These are phyloP conservation scores for Emergomyces pasteurianus DNA, from an alignment of 2,329 filamentous ascomycete species.

Conservation along the genomic window DNA sequence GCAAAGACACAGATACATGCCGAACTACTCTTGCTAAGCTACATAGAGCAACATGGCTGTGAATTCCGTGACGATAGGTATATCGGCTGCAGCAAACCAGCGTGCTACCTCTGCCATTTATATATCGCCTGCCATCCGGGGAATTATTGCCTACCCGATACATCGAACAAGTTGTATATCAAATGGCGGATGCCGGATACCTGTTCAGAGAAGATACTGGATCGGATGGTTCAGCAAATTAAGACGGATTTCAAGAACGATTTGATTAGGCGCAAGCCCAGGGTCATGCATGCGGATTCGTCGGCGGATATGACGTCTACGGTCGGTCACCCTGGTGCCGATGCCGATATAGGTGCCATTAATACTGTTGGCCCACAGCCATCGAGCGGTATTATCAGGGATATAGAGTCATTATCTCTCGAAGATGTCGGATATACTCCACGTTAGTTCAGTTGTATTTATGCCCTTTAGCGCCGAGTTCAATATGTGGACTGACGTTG, in stretches of 20 bases:
- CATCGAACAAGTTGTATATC: background rate
- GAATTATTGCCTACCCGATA: background rate
- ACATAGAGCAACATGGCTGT: background rate
- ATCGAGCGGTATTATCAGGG: background rate
- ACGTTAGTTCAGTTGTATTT: background rate
- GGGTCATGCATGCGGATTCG: background rate
- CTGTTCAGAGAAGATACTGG: background rate
- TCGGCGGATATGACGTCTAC: slow-evolving; percentile 1
- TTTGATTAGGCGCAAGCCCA: background rate
- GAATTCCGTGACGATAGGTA: background rate
- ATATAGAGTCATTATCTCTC: background rate
- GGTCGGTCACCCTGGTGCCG: background rate
- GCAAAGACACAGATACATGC: background rate
- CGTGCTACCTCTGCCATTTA: background rate
- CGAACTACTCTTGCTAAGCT: background rate
- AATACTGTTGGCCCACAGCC: background rate
- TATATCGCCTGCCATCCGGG: background rate
- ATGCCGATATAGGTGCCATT: background rate
- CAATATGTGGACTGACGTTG: no score
- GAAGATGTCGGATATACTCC: background rate
- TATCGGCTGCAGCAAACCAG: slow-evolving; percentile 1
- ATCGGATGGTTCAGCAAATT: background rate
- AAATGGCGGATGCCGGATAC: background rate
- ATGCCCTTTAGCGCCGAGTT: background rate
- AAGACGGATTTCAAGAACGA: background rate